A percentile compares a stretch with the other conserved stretches of the same genome.
Conservation (phyloP, 1,139 yeast species). For the Candida dubliniensis region DNA sequence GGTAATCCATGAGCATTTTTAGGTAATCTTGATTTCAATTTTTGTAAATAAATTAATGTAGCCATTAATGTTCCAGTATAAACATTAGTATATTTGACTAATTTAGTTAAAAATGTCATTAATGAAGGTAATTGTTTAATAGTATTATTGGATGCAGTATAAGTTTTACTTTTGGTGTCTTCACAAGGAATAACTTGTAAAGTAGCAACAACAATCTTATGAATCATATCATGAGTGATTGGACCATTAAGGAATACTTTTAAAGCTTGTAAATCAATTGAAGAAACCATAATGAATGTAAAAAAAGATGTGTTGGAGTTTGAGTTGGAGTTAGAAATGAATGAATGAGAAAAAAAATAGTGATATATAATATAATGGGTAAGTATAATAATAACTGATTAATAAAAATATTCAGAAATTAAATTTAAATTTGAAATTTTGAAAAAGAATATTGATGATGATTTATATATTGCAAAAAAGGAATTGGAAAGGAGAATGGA, state of each 20-base stretch:
- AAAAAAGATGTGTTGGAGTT: neutral
- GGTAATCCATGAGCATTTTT: slow-evolving; percentile 73
- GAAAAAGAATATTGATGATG: neutral
- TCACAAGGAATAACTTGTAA: slow-evolving; percentile 62
- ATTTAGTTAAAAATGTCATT: slow-evolving; percentile 68
- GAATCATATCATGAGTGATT: slow-evolving; percentile 65
- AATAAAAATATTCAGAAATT: neutral
- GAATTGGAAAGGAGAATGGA: no score
- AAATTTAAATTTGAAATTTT: neutral
- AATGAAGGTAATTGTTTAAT: slow-evolving; percentile 60
- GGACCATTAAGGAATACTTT: slow-evolving; percentile 55
- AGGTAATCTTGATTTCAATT: slow-evolving; percentile 61
- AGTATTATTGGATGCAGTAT: slow-evolving; percentile 32
- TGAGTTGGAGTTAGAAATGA: no score
- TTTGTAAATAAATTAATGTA: slow-evolving; percentile 65
- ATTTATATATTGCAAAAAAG: no score
- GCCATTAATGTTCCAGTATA: slow-evolving; percentile 77
- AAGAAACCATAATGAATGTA: slow-evolving; percentile 15
- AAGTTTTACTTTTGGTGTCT: slow-evolving; percentile 35
- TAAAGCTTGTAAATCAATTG: slow-evolving; percentile 53
- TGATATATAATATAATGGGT: neutral
- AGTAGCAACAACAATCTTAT: slow-evolving; percentile 60
- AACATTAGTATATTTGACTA: slow-evolving; percentile 72
- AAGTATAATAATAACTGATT: neutral
- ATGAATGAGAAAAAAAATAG: neutral